Percentiles rank a stretch among this genome's conserved stretches.
These are phyloP conservation scores for Tritrichomonas musculus DNA, from an alignment of 208 protist genomes.

Conservation along the genomic window DNA sequence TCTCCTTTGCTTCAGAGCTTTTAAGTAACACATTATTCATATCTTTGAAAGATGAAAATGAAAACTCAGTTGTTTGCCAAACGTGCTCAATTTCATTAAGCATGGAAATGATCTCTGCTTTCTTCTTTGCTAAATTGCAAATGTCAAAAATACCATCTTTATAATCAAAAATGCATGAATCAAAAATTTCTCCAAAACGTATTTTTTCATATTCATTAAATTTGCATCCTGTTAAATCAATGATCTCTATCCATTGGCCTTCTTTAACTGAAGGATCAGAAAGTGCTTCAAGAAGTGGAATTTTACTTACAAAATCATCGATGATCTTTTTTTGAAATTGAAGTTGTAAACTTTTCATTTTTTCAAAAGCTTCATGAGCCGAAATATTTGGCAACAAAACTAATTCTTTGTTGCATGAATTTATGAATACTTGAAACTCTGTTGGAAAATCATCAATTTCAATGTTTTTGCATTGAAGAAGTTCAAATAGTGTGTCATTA, in stretches of 20 bases:
- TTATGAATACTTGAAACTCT: not conserved
- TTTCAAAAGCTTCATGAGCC: slow-evolving; percentile 79
- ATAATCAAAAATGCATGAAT: slow-evolving; percentile 51
- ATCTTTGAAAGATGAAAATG: slow-evolving; percentile 60
- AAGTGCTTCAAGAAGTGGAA: slow-evolving; percentile 62
- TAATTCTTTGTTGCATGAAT: slow-evolving; percentile 58
- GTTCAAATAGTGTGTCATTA: not conserved
- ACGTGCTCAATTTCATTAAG: slow-evolving; percentile 51
- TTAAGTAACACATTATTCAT: slow-evolving; percentile 58
- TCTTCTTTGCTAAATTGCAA: slow-evolving; percentile 59
- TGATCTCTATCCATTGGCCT: slow-evolving; percentile 65
- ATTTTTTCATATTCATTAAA: slow-evolving; percentile 38
- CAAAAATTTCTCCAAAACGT: slow-evolving; percentile 62
- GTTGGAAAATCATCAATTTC: not conserved
- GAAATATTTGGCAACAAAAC: slow-evolving; percentile 78
- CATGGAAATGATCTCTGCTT: slow-evolving; percentile 66
- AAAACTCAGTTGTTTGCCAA: slow-evolving; percentile 53
- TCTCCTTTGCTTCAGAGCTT: slow-evolving; percentile 5
- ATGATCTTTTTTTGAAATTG: slow-evolving; percentile 70
- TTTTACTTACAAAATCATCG: slow-evolving; percentile 62
- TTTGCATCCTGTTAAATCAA: slow-evolving; percentile 47
- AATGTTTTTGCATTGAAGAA: not conserved
- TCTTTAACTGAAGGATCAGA: slow-evolving; percentile 53
- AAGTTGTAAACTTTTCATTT: slow-evolving; percentile 80
- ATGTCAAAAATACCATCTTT: slow-evolving; percentile 69